Evolutionary conservation across 768 basidiomycete genomes (phyloP).

Genomic region (Saitozyma sp.): DNA sequence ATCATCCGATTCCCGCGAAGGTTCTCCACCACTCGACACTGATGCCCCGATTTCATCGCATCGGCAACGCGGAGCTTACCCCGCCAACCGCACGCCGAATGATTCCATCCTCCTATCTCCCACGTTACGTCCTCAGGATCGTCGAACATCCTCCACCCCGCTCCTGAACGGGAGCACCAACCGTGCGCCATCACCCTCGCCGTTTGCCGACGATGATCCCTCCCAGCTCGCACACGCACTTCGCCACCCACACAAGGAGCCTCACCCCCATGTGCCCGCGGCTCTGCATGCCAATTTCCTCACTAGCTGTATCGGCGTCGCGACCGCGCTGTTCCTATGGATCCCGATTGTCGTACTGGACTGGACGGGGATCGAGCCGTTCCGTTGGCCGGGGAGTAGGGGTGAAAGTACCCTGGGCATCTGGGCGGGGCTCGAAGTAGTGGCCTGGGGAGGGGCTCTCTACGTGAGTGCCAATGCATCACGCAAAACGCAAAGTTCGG

Average conservation of each 20-base stretch:
- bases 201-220: background rate
- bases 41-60: background rate
- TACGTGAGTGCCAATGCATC: conserved; percentile 52
- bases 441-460: conserved; percentile 68
- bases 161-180: no score
- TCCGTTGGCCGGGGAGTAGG: conserved; percentile 61
- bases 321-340: conserved; percentile 74
- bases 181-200: background rate
- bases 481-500: background rate
- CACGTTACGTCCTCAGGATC: background rate
- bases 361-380: conserved; percentile 64
- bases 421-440: conserved; percentile 63
- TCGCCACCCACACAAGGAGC: no score
- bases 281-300: conserved; percentile 81
- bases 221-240: background rate
- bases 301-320: conserved; percentile 75
- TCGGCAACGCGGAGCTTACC: background rate
- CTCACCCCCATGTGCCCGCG: conserved; percentile 58
- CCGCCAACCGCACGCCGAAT: background rate
- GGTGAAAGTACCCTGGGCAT: conserved; percentile 46
- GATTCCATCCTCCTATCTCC: conserved; percentile 6
- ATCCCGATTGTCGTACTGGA: conserved; percentile 75
- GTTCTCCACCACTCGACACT: background rate
- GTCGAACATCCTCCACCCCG: no score
- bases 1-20: background rate